Evolutionary conservation across 1,284 basidiomycete species (phyloP).

Genomic region (Golubevia sp.): DNA sequence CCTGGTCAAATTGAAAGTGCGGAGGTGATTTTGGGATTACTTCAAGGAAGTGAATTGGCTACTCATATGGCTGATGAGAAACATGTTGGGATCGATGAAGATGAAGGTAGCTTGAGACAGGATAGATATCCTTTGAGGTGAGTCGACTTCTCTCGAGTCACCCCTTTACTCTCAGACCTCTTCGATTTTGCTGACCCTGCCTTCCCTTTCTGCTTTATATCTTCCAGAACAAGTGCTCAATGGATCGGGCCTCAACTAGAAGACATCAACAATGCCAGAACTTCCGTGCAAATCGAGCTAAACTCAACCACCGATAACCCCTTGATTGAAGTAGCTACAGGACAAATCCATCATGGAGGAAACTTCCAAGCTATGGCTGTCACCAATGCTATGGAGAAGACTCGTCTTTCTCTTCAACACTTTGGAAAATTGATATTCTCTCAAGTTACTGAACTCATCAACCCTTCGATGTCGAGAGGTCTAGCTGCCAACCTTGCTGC

Average conservation of each 20-base stretch:
- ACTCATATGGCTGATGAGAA: constrained; percentile 69
- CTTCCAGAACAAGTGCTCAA: constrained; percentile 29
- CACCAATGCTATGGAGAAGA: constrained; percentile 85
- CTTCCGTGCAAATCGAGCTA: constrained; percentile 74
- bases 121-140: constrained; percentile 76
- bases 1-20: constrained; percentile 72
- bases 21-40: constrained; percentile 37
- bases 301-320: constrained; percentile 85
- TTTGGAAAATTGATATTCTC: constrained; percentile 82
- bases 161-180: neutral
- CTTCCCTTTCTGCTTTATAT: neutral
- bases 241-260: constrained; percentile 85
- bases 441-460: constrained; percentile 78
- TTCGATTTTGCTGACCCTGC: too few relatives aligned
- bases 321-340: constrained; percentile 72
- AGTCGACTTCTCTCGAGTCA: neutral
- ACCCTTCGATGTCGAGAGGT: constrained; percentile 40
- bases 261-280: constrained; percentile 73
- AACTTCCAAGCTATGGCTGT: constrained; percentile 87
- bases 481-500: constrained; percentile 37
- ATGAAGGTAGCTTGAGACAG: constrained; percentile 73
- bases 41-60: constrained; percentile 75
- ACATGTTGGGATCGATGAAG: constrained; percentile 69
- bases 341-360: constrained; percentile 77
- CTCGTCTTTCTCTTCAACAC: constrained; percentile 77